Evolutionary conservation across 805 yeast species (phyloP).

Genomic region (Metschnikowia vanudenii): DNA sequence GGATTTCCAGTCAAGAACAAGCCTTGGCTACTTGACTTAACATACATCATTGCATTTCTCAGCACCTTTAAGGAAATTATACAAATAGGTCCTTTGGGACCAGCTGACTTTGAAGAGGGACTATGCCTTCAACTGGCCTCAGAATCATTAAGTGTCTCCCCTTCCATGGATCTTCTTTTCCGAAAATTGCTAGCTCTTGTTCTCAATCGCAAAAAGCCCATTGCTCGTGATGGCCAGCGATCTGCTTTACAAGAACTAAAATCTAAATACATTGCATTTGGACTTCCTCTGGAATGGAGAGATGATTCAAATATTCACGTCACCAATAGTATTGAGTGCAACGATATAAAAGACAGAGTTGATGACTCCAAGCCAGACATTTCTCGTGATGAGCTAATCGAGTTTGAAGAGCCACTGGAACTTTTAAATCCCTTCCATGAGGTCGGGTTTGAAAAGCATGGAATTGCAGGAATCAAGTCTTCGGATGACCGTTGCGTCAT

Average conservation of each 20-base stretch:
- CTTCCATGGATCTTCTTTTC: conserved; percentile 34
- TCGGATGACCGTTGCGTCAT: conserved; percentile 37
- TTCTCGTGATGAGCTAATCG: conserved; percentile 13
- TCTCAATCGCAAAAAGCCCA: conserved; percentile 36
- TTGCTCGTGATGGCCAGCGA: conserved; percentile 23
- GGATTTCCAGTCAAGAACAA: conserved; percentile 35
- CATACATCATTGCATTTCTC: conserved; percentile 32
- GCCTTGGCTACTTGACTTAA: conserved; percentile 25
- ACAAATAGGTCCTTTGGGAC: conserved; percentile 29
- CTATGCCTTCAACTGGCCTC: conserved; percentile 22
- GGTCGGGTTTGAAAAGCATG: conserved; percentile 30
- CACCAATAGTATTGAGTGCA: conserved; percentile 6
- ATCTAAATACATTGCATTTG: conserved; percentile 25
- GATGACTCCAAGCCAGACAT: conserved; percentile 27
- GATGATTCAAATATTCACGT: conserved; percentile 17
- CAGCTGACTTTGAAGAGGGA: conserved; percentile 39
- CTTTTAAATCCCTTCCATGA: conserved; percentile 25
- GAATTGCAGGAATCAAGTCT: conserved; percentile 31
- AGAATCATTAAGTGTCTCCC: conserved; percentile 20
- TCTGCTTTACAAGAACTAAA: conserved; percentile 37
- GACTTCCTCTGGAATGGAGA: conserved; percentile 43
- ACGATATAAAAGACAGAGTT: conserved; percentile 18
- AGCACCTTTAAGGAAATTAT: conserved; percentile 31
- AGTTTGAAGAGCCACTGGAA: conserved; percentile 17
- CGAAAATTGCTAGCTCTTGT: conserved; percentile 32